Evolutionary conservation across 2,329 filamentous ascomycete species (phyloP).

Genomic region (Pyricularia grisea): DNA sequence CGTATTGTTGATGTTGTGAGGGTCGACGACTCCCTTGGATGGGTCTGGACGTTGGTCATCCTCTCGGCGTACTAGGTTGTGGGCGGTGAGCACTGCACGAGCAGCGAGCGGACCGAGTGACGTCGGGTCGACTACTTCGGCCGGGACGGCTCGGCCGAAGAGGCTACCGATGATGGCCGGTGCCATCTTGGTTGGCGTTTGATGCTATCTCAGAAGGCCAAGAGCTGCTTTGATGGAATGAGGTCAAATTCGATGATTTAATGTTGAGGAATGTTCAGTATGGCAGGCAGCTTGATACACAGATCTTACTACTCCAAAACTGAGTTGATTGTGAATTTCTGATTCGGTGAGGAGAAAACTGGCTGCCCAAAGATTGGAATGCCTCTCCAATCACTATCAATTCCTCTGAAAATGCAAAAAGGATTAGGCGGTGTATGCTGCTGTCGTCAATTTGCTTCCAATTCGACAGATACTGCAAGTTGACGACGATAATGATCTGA

Average conservation of each 20-base stretch:
- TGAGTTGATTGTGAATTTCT: neutral
- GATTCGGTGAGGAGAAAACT: neutral
- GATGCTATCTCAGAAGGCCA: neutral
- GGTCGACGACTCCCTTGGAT: slow-evolving; percentile 38
- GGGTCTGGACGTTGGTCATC: slow-evolving; percentile 29
- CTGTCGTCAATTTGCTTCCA: neutral
- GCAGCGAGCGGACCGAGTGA: slow-evolving; percentile 33
- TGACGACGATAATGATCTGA: neutral
- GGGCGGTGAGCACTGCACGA: slow-evolving; percentile 30
- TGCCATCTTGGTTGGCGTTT: slow-evolving; percentile 22
- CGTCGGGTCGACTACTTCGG: slow-evolving; percentile 13
- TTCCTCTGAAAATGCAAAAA: neutral
- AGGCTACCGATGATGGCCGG: slow-evolving; percentile 26
- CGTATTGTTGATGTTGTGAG: slow-evolving; percentile 50
- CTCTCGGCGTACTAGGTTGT: slow-evolving; percentile 11
- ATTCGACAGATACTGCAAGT: neutral
- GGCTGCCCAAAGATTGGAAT: neutral
- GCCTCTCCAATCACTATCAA: neutral
- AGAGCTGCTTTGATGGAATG: neutral
- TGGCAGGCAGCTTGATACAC: neutral
- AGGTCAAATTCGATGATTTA: neutral
- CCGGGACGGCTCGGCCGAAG: slow-evolving; percentile 14
- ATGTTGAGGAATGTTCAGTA: neutral
- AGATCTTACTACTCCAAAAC: neutral
- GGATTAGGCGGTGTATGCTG: neutral